These are phyloP conservation scores for Iris macrosiphon DNA, from an alignment of 106 monocot species.

Conservation along the genomic window DNA sequence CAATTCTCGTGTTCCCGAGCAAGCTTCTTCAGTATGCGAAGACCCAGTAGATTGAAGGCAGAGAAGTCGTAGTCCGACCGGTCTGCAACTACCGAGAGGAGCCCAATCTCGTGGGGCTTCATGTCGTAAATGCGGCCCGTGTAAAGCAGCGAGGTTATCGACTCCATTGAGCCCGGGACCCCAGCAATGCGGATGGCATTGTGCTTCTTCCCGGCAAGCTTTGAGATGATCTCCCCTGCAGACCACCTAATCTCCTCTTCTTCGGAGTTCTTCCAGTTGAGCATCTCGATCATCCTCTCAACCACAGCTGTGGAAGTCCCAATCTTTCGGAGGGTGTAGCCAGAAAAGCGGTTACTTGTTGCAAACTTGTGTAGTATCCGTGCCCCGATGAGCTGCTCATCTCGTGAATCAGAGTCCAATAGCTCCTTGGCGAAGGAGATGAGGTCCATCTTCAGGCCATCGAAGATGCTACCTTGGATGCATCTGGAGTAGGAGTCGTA, in stretches of 20 bases:
- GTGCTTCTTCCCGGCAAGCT: slow-evolving; percentile 24
- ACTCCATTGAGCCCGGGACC: slow-evolving; percentile 39
- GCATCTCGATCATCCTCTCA: slow-evolving; percentile 45
- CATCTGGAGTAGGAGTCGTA: slow-evolving; percentile 42
- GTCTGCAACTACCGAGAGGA: not conserved
- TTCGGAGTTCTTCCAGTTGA: slow-evolving; percentile 29
- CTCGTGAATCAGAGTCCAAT: slow-evolving; percentile 21
- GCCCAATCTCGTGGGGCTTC: not conserved
- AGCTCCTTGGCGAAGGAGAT: slow-evolving; percentile 32
- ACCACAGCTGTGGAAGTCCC: slow-evolving; percentile 20
- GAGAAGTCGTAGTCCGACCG: slow-evolving; percentile 7
- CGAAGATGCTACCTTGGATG: slow-evolving; percentile 38
- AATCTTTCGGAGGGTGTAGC: slow-evolving; percentile 30
- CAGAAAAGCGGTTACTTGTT: slow-evolving; percentile 5
- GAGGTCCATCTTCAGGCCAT: slow-evolving; percentile 47
- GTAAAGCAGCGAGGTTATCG: slow-evolving; percentile 33
- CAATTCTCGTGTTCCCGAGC: slow-evolving; percentile 34
- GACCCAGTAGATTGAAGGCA: slow-evolving; percentile 29
- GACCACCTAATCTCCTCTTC: slow-evolving; percentile 31
- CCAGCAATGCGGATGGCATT: slow-evolving; percentile 29
- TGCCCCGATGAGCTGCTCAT: slow-evolving; percentile 44
- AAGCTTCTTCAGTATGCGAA: slow-evolving; percentile 38
- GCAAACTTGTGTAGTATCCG: slow-evolving; percentile 27
- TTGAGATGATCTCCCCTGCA: slow-evolving; percentile 33
- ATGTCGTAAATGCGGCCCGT: not conserved